phyloP scores from a whole-genome alignment of 83 land plant species.

The Picea mariana region DNA sequence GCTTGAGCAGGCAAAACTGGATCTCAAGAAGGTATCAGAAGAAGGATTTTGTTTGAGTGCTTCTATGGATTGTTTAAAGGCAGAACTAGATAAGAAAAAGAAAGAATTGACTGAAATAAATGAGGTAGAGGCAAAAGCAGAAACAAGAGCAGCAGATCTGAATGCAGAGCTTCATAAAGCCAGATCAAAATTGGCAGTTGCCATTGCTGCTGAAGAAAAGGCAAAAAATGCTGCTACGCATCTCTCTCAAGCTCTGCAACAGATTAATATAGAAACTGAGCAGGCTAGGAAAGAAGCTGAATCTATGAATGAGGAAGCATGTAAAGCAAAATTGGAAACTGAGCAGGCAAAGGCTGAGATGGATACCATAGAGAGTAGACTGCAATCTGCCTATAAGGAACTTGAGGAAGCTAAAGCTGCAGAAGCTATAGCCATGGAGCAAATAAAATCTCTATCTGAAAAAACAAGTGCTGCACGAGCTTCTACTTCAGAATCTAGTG shows the following conservation, averaged over 20 bases:
- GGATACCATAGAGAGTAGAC: conserved; percentile 47
- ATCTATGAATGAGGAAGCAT: conserved; percentile 50
- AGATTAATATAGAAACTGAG: conserved; percentile 38
- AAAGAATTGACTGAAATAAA: conserved; percentile 55
- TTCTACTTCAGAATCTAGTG: conserved; percentile 48
- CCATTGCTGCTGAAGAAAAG: conserved; percentile 39
- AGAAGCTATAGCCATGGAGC: conserved; percentile 53
- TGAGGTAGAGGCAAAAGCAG: conserved; percentile 61
- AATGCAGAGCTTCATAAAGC: conserved; percentile 50
- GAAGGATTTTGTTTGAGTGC: conserved; percentile 44
- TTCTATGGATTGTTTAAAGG: conserved; percentile 47
- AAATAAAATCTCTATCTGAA: conserved; percentile 54
- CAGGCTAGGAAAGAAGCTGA: conserved; percentile 58
- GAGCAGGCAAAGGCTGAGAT: conserved; percentile 39
- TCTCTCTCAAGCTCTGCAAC: conserved; percentile 41
- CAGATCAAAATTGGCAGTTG: conserved; percentile 58
- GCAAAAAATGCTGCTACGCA: conserved; percentile 41
- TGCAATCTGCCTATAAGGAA: conserved; percentile 46
- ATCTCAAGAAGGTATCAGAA: conserved; percentile 49
- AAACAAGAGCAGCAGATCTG: conserved; percentile 63
- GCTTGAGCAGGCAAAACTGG: conserved; percentile 60
- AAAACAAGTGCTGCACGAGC: conserved; percentile 41
- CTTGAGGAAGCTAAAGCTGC: conserved; percentile 76
- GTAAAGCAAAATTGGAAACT: conserved; percentile 45
- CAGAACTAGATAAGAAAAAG: conserved; percentile 48